Base-by-base conservation (phyloP, 352 stramenopile genomes). In the Thalassiosira sp. region DNA sequence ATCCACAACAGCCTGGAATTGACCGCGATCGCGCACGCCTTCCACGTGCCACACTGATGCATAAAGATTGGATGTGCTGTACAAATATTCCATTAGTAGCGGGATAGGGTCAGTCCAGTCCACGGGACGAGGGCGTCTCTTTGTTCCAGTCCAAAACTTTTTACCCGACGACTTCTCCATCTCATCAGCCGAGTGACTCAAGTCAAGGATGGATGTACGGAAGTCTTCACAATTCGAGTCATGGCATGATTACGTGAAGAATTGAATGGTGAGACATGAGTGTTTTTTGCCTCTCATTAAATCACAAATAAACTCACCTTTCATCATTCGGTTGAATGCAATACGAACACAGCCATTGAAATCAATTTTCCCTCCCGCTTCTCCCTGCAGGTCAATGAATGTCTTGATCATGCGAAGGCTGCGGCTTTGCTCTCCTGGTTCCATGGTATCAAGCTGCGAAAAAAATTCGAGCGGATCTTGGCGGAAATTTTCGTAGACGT, bases 121-220 rank as follows among this genome's bases (percentile, higher is more conserved):
- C 63, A 86, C 56, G 22, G 79, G 67, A 56, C 79, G 68, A 18
- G 78, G 78, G 28, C 72, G 63, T 66, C 96, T 93, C 90, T 99
- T 99, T 3, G 95, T 95, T 13, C 96, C 96, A 43, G 94, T 98
- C 97, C 97, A 99, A 79, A 99, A 99, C n/a, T 93, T 94, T 58
- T 94, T 94, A n/a, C 96, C 96, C 5, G 91, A 93, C 0, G 90
- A 81, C 59, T 82, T 81, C 24, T 93, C 96, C 46, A 96, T 98
- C 59, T 77, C 70, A 59, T 82, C 66, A 40, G 81, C 79, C 25
- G 75, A 82, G 42, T 84, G 63, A 28, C 69, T 78, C 25, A 87
- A 63, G 37, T 87, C 65, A n/a, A 87, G 59, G 49, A 87, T 72
- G 13, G 75, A 87, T 0, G 74, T 87, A 33, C 79, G 70, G 49